phyloP scores from a whole-genome alignment of 441 rosid species.

The Flueggea neowawraea region DNA sequence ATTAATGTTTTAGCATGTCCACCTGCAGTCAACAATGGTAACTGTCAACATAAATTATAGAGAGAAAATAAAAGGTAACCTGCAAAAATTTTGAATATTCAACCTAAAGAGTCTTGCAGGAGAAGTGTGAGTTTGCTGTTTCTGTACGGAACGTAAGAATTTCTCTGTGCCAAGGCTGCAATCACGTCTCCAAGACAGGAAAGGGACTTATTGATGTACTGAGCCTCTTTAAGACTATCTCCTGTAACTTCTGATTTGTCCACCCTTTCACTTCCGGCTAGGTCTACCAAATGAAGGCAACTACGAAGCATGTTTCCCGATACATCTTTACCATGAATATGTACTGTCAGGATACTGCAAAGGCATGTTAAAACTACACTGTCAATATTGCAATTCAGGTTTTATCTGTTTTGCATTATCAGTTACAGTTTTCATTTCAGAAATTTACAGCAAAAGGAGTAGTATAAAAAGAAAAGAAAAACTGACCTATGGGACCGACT shows the following conservation, averaged over 20 bases:
- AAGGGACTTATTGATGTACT: constrained; percentile 82
- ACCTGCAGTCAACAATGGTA: constrained; percentile 38
- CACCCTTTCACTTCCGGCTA: constrained; percentile 95
- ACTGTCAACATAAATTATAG: background rate
- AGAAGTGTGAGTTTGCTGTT: constrained; percentile 98
- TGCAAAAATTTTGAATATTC: constrained; percentile 4
- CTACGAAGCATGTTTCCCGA: constrained; percentile 69
- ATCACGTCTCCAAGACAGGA: constrained; percentile 96
- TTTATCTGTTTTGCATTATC: background rate
- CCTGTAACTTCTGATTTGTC: constrained; percentile 95
- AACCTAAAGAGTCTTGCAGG: constrained; percentile 93
- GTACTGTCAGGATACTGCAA: constrained; percentile 75
- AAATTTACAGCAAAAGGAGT: background rate
- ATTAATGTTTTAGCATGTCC: constrained; percentile 90
- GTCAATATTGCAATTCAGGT: background rate
- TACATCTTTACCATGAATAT: constrained; percentile 72
- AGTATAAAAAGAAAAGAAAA: constrained; percentile 13
- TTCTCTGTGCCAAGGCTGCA: constrained; percentile 83
- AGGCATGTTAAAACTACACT: constrained; percentile 10
- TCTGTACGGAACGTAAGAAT: constrained; percentile 83
- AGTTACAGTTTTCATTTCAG: background rate
- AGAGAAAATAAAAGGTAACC: background rate
- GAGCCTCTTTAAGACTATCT: constrained; percentile 90
- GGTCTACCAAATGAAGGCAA: constrained; percentile 94
- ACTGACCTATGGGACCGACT: constrained; percentile 92